Conservation (phyloP, 345 rosid genomes). For the Rhizophora mangle region DNA sequence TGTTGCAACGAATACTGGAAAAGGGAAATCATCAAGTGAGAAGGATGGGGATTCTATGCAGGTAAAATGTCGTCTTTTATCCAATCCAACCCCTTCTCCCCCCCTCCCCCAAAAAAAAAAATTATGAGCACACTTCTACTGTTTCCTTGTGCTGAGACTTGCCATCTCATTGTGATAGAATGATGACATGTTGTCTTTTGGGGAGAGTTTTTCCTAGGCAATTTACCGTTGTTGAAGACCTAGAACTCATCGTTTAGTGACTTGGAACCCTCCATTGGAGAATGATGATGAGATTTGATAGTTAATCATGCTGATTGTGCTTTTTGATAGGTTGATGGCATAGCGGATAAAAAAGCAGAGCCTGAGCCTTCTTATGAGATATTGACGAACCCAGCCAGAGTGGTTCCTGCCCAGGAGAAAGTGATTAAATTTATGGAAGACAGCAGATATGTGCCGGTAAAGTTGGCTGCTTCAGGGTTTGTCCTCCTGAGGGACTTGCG, state of each 20-base stretch:
- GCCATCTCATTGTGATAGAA: background rate
- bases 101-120: no score
- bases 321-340: constrained; percentile 67
- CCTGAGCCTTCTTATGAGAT: constrained; percentile 81
- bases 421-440: constrained; percentile 75
- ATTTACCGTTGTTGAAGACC: background rate
- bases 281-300: background rate
- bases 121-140: no score
- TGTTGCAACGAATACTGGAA: constrained; percentile 39
- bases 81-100: background rate
- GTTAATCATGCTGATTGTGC: background rate
- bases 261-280: background rate
- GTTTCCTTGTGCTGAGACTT: background rate
- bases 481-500: constrained; percentile 82
- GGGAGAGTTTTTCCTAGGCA: background rate
- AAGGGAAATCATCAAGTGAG: constrained; percentile 70
- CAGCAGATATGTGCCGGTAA: constrained; percentile 89
- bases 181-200: background rate
- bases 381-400: constrained; percentile 92
- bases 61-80: constrained; percentile 34
- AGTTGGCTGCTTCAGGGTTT: constrained; percentile 89
- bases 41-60: constrained; percentile 95
- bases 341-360: constrained; percentile 80
- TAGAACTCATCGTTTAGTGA: background rate
- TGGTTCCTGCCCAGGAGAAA: constrained; percentile 92